Conservation (phyloP, 2,329 filamentous ascomycete genomes). For the Paraphoma sp. region DNA sequence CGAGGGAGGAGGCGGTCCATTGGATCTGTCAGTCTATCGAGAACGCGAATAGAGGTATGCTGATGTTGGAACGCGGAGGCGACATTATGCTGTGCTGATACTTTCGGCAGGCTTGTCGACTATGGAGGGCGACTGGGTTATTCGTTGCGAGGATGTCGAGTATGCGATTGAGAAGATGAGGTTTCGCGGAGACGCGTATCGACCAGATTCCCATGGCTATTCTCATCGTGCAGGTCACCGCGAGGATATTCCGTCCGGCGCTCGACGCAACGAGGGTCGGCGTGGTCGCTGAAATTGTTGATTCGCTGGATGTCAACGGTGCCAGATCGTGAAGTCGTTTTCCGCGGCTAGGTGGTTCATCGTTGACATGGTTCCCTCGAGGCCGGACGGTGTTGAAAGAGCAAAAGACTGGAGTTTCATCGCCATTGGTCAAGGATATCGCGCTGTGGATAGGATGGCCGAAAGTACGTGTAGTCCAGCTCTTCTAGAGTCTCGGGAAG, state of each 20-base stretch:
- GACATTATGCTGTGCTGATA: background rate
- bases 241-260: background rate
- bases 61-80: background rate
- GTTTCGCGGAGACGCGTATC: background rate
- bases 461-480: no score
- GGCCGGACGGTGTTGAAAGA: no score
- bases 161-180: background rate
- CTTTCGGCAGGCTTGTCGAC: background rate
- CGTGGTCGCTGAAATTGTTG: no score
- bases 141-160: background rate
- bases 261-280: background rate
- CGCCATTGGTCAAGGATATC: no score
- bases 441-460: no score
- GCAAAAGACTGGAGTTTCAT: no score
- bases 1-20: background rate
- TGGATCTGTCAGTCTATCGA: background rate
- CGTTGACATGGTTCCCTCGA: no score
- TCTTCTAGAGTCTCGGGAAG: background rate
- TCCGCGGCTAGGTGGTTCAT: no score
- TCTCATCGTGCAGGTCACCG: background rate
- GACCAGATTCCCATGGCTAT: background rate
- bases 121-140: background rate
- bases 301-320: no score
- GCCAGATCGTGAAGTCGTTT: no score
- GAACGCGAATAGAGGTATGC: background rate